Conservation (phyloP, 225 moss, liverwort and hornwort genomes). For the Straminergon stramineum region DNA sequence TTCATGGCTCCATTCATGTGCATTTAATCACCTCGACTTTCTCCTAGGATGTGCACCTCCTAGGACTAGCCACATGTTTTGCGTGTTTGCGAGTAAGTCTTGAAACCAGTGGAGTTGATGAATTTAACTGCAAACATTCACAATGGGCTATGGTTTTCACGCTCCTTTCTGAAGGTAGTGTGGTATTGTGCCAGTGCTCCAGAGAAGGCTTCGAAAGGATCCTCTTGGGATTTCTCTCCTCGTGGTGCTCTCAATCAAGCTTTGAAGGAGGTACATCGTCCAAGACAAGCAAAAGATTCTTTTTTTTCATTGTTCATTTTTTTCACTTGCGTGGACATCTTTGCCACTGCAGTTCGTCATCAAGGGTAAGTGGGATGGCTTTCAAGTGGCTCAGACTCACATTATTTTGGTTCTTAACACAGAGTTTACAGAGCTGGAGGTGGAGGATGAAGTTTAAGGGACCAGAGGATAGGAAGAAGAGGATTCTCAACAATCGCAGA, state of each 20-base stretch:
- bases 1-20: background rate
- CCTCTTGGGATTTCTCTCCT: constrained; percentile 66
- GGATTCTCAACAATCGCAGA: constrained; percentile 54
- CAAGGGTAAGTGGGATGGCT: background rate
- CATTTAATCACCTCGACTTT: background rate
- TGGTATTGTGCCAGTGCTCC: constrained; percentile 50
- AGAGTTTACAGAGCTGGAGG: constrained; percentile 82
- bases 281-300: background rate
- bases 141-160: background rate
- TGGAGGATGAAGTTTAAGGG: constrained; percentile 77
- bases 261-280: constrained; percentile 59
- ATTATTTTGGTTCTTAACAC: background rate
- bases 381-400: background rate
- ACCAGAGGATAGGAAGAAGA: constrained; percentile 67
- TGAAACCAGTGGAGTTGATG: background rate
- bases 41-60: too few species aligned
- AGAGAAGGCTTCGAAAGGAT: constrained; percentile 41
- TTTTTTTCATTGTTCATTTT: background rate
- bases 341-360: background rate
- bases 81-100: background rate
- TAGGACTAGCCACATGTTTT: background rate
- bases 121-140: background rate
- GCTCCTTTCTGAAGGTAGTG: background rate
- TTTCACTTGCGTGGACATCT: background rate
- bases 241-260: constrained; percentile 57